Conservation (phyloP, 1,139 yeast genomes). For the Suhomyces bribrorum region DNA sequence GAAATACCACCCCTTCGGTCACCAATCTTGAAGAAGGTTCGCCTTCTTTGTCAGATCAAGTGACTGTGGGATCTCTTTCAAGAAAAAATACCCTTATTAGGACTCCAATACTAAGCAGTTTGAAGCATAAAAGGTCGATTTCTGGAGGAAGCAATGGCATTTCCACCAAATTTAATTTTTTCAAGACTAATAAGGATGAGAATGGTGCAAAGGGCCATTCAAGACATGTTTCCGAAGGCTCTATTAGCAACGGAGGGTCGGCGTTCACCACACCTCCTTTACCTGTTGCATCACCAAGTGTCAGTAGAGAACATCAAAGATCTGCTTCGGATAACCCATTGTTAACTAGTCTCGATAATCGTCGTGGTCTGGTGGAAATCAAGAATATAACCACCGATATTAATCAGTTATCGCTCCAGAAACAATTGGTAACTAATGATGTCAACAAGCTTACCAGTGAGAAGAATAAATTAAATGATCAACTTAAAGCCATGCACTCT, state of each 20-base stretch:
- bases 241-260: conserved; percentile 32
- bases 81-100: conserved; percentile 33
- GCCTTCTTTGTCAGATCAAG: conserved; percentile 5
- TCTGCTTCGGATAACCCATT: conserved; percentile 43
- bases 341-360: conserved; percentile 17
- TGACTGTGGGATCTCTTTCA: conserved; percentile 16
- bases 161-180: conserved; percentile 35
- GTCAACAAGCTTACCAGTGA: conserved; percentile 33
- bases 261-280: conserved; percentile 51
- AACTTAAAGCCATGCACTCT: conserved; percentile 20
- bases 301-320: conserved; percentile 32
- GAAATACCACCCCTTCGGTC: conserved; percentile 34
- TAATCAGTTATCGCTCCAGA: conserved; percentile 36
- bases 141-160: conserved; percentile 38
- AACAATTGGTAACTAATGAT: conserved; percentile 29
- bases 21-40: conserved; percentile 37
- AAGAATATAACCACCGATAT: conserved; percentile 44
- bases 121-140: conserved; percentile 45
- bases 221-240: conserved; percentile 47
- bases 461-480: conserved; percentile 28
- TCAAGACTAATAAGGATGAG: conserved; percentile 28
- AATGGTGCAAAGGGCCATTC: conserved; percentile 27
- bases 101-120: conserved; percentile 33
- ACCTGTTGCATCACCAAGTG: conserved; percentile 27
- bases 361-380: conserved; percentile 26